These are phyloP conservation scores for Crotalaria pallida DNA, from an alignment of 306 rosid genomes.

Conservation along the genomic window DNA sequence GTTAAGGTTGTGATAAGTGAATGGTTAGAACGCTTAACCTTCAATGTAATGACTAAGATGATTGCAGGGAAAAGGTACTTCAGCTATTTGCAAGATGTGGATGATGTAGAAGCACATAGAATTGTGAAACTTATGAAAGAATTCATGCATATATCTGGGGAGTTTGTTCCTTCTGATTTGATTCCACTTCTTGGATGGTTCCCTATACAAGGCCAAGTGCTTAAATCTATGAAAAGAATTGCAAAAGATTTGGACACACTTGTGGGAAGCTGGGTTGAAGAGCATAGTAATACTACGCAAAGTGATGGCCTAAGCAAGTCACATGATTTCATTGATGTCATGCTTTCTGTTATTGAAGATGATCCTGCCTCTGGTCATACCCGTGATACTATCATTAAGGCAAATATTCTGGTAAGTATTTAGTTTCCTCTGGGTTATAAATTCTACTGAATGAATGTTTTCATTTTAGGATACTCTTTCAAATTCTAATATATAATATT, in stretches of 20 bases:
- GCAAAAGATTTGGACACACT: constrained; percentile 40
- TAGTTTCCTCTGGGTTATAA: background rate
- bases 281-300: constrained; percentile 24
- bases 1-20: constrained; percentile 38
- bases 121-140: constrained; percentile 41
- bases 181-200: constrained; percentile 49
- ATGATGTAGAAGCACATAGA: constrained; percentile 37
- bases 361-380: constrained; percentile 23
- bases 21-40: constrained; percentile 37
- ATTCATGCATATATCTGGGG: constrained; percentile 40
- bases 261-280: constrained; percentile 45
- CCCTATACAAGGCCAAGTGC: constrained; percentile 19
- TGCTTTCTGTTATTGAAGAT: constrained; percentile 43
- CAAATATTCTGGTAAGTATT: constrained; percentile 28
- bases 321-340: constrained; percentile 48
- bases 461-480: too few species aligned
- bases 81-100: constrained; percentile 24
- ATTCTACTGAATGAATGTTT: background rate
- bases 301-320: background rate
- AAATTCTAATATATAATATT: too few species aligned
- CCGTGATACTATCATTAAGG: constrained; percentile 46
- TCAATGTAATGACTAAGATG: constrained; percentile 37
- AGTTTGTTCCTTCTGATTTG: constrained; percentile 35
- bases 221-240: constrained; percentile 42
- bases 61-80: constrained; percentile 52